phyloP scores from a whole-genome alignment of 2,329 filamentous ascomycete species.

The Pseudogymnoascus sp. region DNA sequence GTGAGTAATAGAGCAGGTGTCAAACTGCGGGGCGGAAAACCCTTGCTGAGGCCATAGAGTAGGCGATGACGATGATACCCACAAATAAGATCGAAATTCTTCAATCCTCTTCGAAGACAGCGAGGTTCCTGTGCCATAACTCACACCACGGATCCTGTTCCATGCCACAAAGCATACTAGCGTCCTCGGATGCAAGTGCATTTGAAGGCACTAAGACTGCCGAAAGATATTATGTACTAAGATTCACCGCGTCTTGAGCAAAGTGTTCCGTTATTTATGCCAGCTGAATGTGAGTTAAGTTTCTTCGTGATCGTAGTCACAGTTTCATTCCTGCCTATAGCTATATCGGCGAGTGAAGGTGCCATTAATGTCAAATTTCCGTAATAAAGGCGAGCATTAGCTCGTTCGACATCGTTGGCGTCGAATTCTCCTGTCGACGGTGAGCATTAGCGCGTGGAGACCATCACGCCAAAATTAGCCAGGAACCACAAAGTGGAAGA shows the following conservation, averaged over 20 bases:
- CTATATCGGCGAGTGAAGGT: neutral
- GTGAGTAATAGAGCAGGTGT: constrained; percentile 10
- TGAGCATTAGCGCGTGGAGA: neutral
- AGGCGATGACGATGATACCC: constrained; percentile 6
- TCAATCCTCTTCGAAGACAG: neutral
- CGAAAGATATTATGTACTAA: neutral
- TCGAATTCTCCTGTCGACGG: neutral
- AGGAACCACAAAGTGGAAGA: neutral
- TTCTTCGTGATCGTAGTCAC: neutral
- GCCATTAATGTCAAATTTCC: neutral
- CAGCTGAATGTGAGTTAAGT: neutral
- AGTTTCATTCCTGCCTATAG: neutral
- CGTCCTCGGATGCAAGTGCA: neutral
- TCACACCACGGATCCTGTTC: neutral
- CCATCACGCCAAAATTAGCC: neutral
- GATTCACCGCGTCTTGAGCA: neutral
- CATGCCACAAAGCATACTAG: neutral
- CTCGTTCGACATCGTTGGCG: neutral
- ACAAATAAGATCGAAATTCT: neutral
- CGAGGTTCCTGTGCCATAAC: neutral
- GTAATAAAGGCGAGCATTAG: neutral
- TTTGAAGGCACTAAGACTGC: neutral
- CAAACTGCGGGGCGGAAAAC: neutral
- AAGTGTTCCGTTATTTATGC: neutral
- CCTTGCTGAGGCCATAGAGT: neutral